Base-by-base conservation (phyloP, 306 rosid species). In the Vigna mungo region DNA sequence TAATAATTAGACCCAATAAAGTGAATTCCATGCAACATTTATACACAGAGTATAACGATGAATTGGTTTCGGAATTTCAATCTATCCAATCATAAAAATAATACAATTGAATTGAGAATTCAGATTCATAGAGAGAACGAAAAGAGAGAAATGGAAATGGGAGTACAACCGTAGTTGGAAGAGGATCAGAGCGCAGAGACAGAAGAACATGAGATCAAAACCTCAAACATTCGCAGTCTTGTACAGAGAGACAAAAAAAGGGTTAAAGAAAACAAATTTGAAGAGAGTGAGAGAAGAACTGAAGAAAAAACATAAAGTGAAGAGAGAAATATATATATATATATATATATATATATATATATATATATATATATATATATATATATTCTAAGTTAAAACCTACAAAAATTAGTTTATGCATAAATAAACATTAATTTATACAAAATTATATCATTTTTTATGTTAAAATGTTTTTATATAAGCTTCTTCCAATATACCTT, bases 191-290 rank as follows among this genome's bases (percentile, higher is more conserved):
- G 80, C 76, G 68, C 62, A 65, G 61, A 85, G 79, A 78, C 77
- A 44, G 80, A 83, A 85, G 71, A 84, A 75, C 80, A 86, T 71
- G 69, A 55, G 92, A 86, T 83, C 85, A 59, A 80, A n/a, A 10
- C 49, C 36, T 61, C 43, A 1, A 54, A 20, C 44, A 76, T 37
- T 41, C 58, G 37, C 66, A 52, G 49, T 62, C 10, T 34, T 67
- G 63, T 56, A 53, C 59, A 6, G 1, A 17, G 18, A 32, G 2
- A 64, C 10, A 39, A 37, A 41, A 18, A 64, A 68, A 54, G 37
- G 17, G 61, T 60, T 51, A 59, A 49, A n/a, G 12, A 17, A 20
- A 7, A 15, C 8, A 16, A n/a, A 30, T 30, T 2, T 0, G 32
- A 11, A n/a, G 1, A 37, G n/a, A 37, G 54, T 44, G 37, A 69